phyloP scores from a whole-genome alignment of 176 grass and related monocot genomes.

The Oryza glaberrima region DNA sequence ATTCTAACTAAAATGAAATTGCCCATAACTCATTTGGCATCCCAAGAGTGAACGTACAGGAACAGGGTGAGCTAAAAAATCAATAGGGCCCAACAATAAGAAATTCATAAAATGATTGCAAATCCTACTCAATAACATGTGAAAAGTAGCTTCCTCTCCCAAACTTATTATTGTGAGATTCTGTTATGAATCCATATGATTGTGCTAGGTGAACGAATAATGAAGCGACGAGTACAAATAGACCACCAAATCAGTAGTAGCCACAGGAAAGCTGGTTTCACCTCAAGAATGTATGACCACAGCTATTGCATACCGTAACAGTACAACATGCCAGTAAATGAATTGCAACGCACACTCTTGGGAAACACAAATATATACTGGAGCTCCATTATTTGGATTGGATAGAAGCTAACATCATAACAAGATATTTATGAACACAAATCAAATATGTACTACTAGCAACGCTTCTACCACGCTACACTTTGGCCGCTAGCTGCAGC shows the following conservation, averaged over 20 bases:
- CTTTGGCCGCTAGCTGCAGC: neutral
- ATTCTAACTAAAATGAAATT: neutral
- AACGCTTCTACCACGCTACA: neutral
- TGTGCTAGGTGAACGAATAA: neutral
- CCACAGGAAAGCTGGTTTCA: neutral
- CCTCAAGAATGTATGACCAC: neutral
- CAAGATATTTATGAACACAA: neutral
- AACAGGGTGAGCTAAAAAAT: neutral
- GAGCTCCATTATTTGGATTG: neutral
- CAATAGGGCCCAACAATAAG: neutral
- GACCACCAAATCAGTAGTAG: neutral
- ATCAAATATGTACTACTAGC: neutral
- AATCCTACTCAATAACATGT: neutral
- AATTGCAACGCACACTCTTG: neutral
- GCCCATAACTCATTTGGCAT: neutral
- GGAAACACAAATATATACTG: neutral
- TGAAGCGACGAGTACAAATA: neutral
- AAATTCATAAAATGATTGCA: neutral
- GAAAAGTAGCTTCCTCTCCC: neutral
- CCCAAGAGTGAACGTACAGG: neutral
- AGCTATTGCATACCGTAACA: neutral
- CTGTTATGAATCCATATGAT: neutral
- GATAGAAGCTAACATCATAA: neutral
- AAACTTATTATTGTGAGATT: neutral
- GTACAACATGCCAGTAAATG: neutral